A percentile compares a stretch with the other conserved stretches of the same genome.
Evolutionary conservation across 306 rosid species (phyloP).

Genomic region (Pachyrhizus erosus): DNA sequence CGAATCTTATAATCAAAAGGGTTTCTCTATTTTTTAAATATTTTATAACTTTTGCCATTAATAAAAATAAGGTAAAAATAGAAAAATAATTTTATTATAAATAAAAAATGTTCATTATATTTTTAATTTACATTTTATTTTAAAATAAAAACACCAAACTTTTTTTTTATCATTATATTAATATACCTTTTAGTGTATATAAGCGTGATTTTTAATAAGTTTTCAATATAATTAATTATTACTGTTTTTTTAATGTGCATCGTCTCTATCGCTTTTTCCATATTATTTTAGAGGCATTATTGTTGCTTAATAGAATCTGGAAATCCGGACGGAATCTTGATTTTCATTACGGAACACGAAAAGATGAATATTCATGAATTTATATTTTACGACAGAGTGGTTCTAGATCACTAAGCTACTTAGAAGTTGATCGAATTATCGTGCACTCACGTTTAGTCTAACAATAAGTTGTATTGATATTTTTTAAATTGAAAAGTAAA

Average conservation of each 20-base stretch:
- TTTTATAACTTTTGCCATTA: no score
- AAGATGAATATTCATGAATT: neutral
- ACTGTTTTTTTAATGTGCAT: neutral
- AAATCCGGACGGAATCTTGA: neutral
- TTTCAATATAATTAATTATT: neutral
- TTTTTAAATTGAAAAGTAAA: no score
- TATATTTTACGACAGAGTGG: neutral
- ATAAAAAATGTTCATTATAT: no score
- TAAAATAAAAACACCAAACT: no score
- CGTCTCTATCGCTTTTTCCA: neutral
- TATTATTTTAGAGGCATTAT: neutral
- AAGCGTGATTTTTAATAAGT: neutral
- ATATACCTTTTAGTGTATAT: neutral
- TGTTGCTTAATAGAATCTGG: neutral
- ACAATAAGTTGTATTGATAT: no score
- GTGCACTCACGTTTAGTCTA: no score
- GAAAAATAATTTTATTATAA: no score
- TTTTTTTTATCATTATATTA: no score
- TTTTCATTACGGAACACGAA: neutral
- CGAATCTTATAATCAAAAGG: no score
- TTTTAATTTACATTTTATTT: no score
- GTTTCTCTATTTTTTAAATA: neutral
- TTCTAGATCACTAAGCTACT: neutral
- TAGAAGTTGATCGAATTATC: neutral
- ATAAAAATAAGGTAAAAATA: no score